These are phyloP conservation scores for Phallus indusiatus DNA, from an alignment of 768 basidiomycete genomes.

Conservation along the genomic window DNA sequence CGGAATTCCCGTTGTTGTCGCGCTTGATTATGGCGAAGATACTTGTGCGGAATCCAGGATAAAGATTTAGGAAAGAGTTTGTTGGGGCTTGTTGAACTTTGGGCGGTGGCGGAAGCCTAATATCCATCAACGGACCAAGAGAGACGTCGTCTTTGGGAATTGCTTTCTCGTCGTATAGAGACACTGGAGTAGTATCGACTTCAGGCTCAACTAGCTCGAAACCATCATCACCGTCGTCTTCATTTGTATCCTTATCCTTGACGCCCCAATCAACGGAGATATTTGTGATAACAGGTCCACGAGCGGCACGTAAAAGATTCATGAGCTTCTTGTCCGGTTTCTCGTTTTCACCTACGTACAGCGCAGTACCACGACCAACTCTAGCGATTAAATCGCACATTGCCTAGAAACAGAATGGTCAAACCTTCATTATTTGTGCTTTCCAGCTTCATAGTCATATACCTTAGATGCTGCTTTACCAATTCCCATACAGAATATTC, in stretches of 20 bases:
- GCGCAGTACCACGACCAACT: constrained; percentile 40
- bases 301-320: constrained; percentile 41
- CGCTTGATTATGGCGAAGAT: constrained; percentile 13
- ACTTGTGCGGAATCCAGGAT: constrained; percentile 11
- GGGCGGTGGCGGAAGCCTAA: constrained; percentile 10
- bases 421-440: too few species aligned
- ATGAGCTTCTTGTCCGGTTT: constrained; percentile 41
- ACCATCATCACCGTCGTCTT: background rate
- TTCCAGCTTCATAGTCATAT: background rate
- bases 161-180: constrained; percentile 1
- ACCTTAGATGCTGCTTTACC: constrained; percentile 37
- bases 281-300: constrained; percentile 35
- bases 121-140: background rate
- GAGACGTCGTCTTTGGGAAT: background rate
- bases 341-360: constrained; percentile 38
- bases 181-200: background rate
- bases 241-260: background rate
- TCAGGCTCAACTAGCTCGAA: constrained; percentile 8
- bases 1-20: background rate
- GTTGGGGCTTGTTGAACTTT: constrained; percentile 9
- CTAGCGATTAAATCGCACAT: constrained; percentile 45
- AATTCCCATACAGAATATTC: constrained; percentile 53
- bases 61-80: background rate
- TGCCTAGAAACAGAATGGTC: constrained; percentile 15
- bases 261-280: constrained; percentile 41